Evolutionary conservation across 1,139 yeast genomes (phyloP), one percentile per base, ranked within the genome.

Genomic region (Scheffersomyces quercinus): DNA sequence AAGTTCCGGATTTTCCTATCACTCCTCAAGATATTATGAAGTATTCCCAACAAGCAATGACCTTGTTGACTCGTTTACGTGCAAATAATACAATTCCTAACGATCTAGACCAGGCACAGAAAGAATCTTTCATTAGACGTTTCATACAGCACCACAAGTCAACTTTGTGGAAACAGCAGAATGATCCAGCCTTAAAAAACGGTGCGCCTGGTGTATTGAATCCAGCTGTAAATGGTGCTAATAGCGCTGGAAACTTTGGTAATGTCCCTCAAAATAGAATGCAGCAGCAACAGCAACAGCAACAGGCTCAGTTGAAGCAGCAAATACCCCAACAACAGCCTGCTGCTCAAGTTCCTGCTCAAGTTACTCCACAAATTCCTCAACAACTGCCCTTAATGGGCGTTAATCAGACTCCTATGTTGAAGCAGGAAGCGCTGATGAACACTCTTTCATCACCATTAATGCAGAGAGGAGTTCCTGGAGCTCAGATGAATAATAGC

Each of bases 71-170:
- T 16, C 59, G 72, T 40, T 59, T 74, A 37, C 77, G 73, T 46
- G 69, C 70, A 28, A 70, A 65, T 43, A 69, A 75, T 5, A 63
- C 71, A 2, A 62, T 72, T 40, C 72, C 61, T 28, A 63, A 61
- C 35, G 67, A 62, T 35, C 58, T 68, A 51, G 70, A 67, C 43
- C 70, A 59, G 37, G 51, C 57, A 20, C 75, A 68, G 45, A 70
- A 68, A 52, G 77, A 72, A 43, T 65, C 58, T 35, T 74, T 73
- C 48, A 66, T 74, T 35, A 58, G 68, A 30, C 71, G 69, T 49
- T 74, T 60, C 52, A 72, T 74, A 38, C 54, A 64, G 28, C 77
- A 73, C 50, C 77, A 73, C 47, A 74, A 73, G 50, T 58, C 68
- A 3, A 64, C 60, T 32, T 57, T 62, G n/a, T 70, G 75, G 75